Base-by-base conservation (phyloP, 176 grass and related monocot genomes). In the Aegilops tauschii region DNA sequence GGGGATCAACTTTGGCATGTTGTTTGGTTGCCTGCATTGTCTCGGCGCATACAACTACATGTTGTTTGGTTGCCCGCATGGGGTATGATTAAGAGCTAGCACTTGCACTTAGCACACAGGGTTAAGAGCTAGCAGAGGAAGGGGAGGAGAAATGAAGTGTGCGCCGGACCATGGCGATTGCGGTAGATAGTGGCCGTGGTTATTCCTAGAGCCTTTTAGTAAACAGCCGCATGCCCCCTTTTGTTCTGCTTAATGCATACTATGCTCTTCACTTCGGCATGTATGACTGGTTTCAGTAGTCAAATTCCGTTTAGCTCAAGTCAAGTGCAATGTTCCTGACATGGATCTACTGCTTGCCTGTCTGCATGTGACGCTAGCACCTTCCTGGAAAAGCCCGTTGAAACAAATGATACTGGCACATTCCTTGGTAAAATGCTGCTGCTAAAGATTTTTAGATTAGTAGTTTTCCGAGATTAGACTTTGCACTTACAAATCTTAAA, bases 121-220 rank as follows among this genome's bases (percentile, higher is more conserved):
- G 23, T 25, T 25, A 25, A 25, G 23, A 25, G 23, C 23, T 25
- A 25, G 23, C 23, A 25, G 23, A 25, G 23, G 23, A 25, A 25
- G 23, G 23, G 23, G 23, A 25, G 23, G 23, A 25, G 23, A 25
- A 25, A 25, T 25, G 23, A 0, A 25, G 23, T 25, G 23, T 25
- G 23, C 23, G 23, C 23, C 23, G 23, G 23, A 25, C 23, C 23
- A 25, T 25, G 23, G 23, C 23, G 23, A 25, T 25, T 25, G 23
- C 23, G 23, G 23, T 25, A 0, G 23, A 25, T 25, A 25, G 23
- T 25, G 23, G 23, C 23, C 23, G 23, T 69, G 81, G 62, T 69
- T 62, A 47, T 18, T 54, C 40, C 45, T 85, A 63, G 77, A 64
- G 66, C 68, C 47, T 87, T 25, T 73, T 78, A 31, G 40, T 7